These are phyloP conservation scores for Chaetomium tenue DNA, from an alignment of 495 filamentous ascomycete genomes.

Conservation along the genomic window DNA sequence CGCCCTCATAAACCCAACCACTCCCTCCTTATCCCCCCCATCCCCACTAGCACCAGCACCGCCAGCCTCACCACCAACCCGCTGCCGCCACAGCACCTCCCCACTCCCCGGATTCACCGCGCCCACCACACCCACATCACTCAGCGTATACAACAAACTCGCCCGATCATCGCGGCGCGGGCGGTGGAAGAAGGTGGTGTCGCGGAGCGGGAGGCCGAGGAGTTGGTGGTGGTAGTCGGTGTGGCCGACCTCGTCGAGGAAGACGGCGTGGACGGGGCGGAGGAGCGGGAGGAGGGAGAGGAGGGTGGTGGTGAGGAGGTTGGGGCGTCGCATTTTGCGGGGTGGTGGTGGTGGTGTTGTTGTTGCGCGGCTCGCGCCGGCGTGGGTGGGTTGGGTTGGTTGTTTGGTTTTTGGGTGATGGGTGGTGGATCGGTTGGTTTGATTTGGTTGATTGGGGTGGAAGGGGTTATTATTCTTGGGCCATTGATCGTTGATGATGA, in stretches of 20 bases:
- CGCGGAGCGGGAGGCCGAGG: constrained; percentile 72
- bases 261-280: constrained; percentile 62
- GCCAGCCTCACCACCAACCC: not conserved
- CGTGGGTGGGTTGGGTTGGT: not conserved
- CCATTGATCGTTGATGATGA: not conserved
- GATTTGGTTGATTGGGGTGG: not conserved
- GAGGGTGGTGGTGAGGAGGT: not conserved
- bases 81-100: constrained; percentile 79
- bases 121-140: constrained; percentile 74
- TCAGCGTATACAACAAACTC: constrained; percentile 86
- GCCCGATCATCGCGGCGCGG: constrained; percentile 78
- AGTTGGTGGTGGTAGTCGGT: constrained; percentile 92
- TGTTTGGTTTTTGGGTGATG: not conserved
- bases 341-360: no score
- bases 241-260: constrained; percentile 84
- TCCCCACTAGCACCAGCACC: constrained; percentile 50
- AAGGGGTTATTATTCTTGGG: not conserved
- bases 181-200: constrained; percentile 92
- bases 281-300: constrained; percentile 28
- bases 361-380: not conserved
- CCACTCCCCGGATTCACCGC: constrained; percentile 89
- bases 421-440: no score
- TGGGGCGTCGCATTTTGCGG: not conserved
- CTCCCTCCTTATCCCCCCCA: constrained; percentile 33
- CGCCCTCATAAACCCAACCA: constrained; percentile 60